Evolutionary conservation across 73 alveolate genomes (phyloP).

Genomic region (Tetrahymena borealis): DNA sequence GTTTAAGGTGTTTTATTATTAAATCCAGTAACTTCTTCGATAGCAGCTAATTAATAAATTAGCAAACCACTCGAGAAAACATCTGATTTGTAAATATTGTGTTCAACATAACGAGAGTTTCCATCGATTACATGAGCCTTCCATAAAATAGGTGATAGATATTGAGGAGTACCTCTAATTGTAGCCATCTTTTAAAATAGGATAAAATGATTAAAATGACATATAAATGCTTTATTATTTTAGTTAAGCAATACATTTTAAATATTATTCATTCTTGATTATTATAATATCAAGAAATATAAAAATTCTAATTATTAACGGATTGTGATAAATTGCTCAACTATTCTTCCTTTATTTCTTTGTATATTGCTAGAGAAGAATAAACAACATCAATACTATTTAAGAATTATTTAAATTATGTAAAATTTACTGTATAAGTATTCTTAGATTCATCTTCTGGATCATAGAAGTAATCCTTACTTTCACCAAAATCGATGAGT

Average conservation of each 20-base stretch:
- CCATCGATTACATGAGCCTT: constrained; percentile 91
- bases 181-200: constrained; percentile 66
- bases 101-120: constrained; percentile 89
- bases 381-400: not conserved
- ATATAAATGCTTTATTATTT: not conserved
- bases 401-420: not conserved
- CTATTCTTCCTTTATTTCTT: no score
- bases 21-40: constrained; percentile 93
- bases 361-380: not conserved
- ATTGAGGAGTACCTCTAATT: constrained; percentile 95
- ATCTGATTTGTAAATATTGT: constrained; percentile 90
- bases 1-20: constrained; percentile 70
- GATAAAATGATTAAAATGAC: not conserved
- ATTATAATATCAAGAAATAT: not conserved
- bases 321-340: not conserved
- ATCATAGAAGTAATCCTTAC: constrained; percentile 88
- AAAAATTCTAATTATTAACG: not conserved
- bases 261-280: no score
- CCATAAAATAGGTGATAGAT: constrained; percentile 90
- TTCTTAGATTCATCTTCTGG: constrained; percentile 84
- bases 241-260: not conserved
- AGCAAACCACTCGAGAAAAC: constrained; percentile 92
- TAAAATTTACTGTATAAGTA: constrained; percentile 36
- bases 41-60: constrained; percentile 78
- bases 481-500: constrained; percentile 94